Evolutionary conservation across 75 land plant genomes (phyloP).

Genomic region (Picea glauca): DNA sequence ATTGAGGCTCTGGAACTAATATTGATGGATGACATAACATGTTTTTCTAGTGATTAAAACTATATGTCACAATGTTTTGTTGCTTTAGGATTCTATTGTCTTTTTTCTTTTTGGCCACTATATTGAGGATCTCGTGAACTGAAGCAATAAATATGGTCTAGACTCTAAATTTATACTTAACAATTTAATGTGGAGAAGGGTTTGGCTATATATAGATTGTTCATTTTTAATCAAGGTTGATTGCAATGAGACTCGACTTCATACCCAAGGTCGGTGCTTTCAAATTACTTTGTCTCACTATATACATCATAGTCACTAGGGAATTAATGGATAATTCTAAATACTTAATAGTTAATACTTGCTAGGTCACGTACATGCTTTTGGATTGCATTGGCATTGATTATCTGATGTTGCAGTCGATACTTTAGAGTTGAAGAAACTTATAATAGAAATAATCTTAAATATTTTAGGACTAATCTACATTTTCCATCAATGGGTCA

Average conservation of each 20-base stretch:
- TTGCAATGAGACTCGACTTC: slow-evolving; percentile 64
- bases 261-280: slow-evolving; percentile 64
- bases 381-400: neutral
- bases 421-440: neutral
- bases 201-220: neutral
- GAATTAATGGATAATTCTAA: neutral
- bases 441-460: neutral
- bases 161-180: neutral
- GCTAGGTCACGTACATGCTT: neutral
- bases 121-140: neutral
- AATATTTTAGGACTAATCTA: neutral
- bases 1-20: slow-evolving; percentile 93
- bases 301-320: slow-evolving; percentile 23
- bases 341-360: neutral
- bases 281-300: slow-evolving; percentile 74
- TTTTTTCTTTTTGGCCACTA: neutral
- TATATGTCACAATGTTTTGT: neutral
- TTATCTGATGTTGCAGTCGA: neutral
- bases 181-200: neutral
- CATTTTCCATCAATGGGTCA: neutral
- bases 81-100: neutral
- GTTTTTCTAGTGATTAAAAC: slow-evolving; percentile 16
- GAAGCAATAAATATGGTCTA: neutral
- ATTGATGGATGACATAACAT: slow-evolving; percentile 88
- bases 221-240: slow-evolving; percentile 47